These are phyloP conservation scores for Oryza officinalis DNA, from an alignment of 176 grass and related monocot genomes.

Conservation along the genomic window DNA sequence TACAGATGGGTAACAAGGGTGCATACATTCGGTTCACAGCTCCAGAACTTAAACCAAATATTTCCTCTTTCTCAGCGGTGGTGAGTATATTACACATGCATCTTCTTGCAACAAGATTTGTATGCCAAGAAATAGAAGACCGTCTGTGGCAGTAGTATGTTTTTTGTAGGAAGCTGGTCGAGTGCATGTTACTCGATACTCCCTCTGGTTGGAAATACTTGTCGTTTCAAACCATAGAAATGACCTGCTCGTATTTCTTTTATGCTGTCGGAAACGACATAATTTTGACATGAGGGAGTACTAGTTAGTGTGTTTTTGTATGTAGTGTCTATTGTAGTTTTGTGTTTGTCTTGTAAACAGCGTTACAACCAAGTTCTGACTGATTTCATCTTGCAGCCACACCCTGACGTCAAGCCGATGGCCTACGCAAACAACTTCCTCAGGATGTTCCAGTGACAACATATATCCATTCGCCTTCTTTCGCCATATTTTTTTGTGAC, in stretches of 20 bases:
- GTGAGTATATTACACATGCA: background rate
- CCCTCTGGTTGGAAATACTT: no score
- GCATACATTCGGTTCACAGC: conserved; percentile 80
- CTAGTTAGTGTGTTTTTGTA: background rate
- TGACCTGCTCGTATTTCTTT: no score
- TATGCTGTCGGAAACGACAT: no score
- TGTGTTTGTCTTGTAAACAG: background rate
- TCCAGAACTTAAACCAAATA: conserved; percentile 75
- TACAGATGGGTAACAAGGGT: conserved; percentile 96
- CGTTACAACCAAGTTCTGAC: conserved; percentile 59
- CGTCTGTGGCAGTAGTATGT: background rate
- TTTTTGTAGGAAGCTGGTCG: background rate
- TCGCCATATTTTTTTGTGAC: background rate
- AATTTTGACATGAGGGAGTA: no score
- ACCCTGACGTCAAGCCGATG: conserved; percentile 91
- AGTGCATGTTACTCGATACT: background rate
- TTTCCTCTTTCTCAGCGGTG: conserved; percentile 59
- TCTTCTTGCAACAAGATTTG: background rate
- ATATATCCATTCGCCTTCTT: background rate
- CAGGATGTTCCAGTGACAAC: conserved; percentile 59
- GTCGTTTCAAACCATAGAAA: no score
- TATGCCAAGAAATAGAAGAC: background rate
- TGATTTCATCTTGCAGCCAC: conserved; percentile 77
- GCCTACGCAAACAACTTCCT: conserved; percentile 78
- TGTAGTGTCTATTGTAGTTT: background rate